Evolutionary conservation across 495 filamentous ascomycete species (phyloP).

Genomic region (Glarea lozoyensis): DNA sequence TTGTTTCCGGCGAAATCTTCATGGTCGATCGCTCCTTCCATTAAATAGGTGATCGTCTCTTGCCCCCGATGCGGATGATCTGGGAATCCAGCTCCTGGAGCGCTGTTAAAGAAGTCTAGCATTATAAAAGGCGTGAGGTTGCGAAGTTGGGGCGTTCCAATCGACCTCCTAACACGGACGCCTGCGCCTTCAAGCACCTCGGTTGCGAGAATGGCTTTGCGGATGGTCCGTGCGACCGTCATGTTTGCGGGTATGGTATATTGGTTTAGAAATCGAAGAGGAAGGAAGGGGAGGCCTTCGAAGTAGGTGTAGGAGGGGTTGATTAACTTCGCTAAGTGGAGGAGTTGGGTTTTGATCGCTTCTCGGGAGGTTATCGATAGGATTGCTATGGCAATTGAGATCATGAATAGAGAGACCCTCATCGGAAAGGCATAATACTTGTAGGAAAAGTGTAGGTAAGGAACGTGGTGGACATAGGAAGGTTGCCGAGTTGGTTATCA

Average conservation of each 20-base stretch:
- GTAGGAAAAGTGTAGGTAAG: too few species aligned
- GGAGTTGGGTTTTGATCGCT: constrained; percentile 22
- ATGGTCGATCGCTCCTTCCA: constrained; percentile 79
- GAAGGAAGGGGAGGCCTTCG: constrained; percentile 13
- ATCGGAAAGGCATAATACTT: too few species aligned
- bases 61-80: constrained; percentile 48
- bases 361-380: constrained; percentile 19
- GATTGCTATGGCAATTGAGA: constrained; percentile 15
- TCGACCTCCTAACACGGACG: constrained; percentile 77
- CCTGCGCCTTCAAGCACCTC: constrained; percentile 88
- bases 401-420: constrained; percentile 14
- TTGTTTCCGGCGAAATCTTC: constrained; percentile 90
- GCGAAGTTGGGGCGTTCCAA: constrained; percentile 74
- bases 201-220: constrained; percentile 70
- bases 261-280: constrained; percentile 15
- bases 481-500: too few species aligned
- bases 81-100: constrained; percentile 76
- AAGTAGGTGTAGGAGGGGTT: constrained; percentile 6
- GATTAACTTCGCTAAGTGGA: constrained; percentile 12
- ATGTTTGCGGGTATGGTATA: constrained; percentile 37
- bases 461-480: too few species aligned
- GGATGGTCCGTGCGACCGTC: constrained; percentile 66
- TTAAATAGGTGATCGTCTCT: constrained; percentile 70
- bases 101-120: constrained; percentile 88
- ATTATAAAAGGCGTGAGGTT: constrained; percentile 94